phyloP scores from a whole-genome alignment of 768 basidiomycete genomes.

The Suillus cothurnatus region DNA sequence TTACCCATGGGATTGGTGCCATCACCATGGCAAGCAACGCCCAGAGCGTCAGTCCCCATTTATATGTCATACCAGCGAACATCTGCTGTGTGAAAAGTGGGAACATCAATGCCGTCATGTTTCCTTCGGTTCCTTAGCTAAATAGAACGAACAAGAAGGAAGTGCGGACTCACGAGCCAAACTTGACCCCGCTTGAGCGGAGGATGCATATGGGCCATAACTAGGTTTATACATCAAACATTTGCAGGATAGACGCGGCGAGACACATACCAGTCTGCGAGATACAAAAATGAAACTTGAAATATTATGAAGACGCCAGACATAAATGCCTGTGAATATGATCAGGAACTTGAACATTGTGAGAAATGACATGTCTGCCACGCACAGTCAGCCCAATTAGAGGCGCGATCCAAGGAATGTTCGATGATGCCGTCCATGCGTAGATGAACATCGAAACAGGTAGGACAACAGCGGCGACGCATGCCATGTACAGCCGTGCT shows the following conservation, averaged over 20 bases:
- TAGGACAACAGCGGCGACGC: constrained; percentile 53
- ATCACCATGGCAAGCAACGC: constrained; percentile 44
- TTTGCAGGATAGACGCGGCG: neutral
- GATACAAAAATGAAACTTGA: constrained; percentile 47
- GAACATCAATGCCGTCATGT: constrained; percentile 44
- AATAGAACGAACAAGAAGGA: neutral
- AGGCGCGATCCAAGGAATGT: constrained; percentile 60
- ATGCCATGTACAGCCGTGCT: constrained; percentile 59
- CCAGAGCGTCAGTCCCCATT: constrained; percentile 50
- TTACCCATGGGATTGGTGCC: constrained; percentile 46
- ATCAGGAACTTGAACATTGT: constrained; percentile 8
- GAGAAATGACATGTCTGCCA: neutral
- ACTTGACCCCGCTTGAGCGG: constrained; percentile 55
- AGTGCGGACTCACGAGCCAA: constrained; percentile 39
- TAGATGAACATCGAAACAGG: constrained; percentile 68
- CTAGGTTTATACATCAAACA: constrained; percentile 21
- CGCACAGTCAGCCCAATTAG: constrained; percentile 25
- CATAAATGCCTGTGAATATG: constrained; percentile 40
- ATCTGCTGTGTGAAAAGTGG: constrained; percentile 51
- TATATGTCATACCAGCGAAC: constrained; percentile 48
- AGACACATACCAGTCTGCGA: constrained; percentile 50
- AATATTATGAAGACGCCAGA: constrained; percentile 44
- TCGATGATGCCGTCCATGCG: constrained; percentile 62
- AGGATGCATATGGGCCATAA: constrained; percentile 51
- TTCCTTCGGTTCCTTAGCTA: constrained; percentile 30